Evolutionary conservation across 2,329 filamentous ascomycete species (phyloP), one percentile per base, ranked within the genome.

Genomic region (Xylaria sp.): DNA sequence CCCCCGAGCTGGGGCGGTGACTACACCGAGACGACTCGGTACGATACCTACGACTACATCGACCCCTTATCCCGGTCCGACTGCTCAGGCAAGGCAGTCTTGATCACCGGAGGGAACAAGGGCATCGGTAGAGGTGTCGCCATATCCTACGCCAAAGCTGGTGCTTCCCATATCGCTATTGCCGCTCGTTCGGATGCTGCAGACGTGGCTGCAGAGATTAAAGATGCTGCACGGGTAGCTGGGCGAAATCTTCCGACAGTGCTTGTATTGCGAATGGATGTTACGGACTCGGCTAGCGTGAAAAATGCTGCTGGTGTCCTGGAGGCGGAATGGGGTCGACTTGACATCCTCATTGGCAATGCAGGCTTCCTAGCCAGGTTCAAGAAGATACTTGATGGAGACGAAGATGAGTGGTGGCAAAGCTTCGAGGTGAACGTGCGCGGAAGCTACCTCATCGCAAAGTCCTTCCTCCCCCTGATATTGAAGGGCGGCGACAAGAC

Each of bases 51-150:
- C 64, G 72, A 76, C 0, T 72, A 70, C 53, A 84, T 86, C 64
- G 69, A 76, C 53, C 70, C 74, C 16, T 9, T 48, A 4, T 58
- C 63, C 17, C 71, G 73, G 22, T 63, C 67, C 34, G 61, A 77
- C 55, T 73, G 78, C 24, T 47, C 63, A 3, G 70, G 70, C 5
- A 73, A 72, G 47, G 65, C 67, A 7, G 67, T 77, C 42, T 73
- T 87, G 52, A 77, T 87, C 46, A 82, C 77, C 0, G 84, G 83
- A 7, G 82, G 78, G 0, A 80, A 78, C 2, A 78, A 76, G 38
- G 82, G 82, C 2, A 76, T 85, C 34, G 83, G 84, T 5, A 72
- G 72, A 2, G 74, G 77, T 13, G 81, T 77, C 2, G 82, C 82
- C 1, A 63, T 81, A n/a, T 77, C 80, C 8, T 87, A 78, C 61